A percentile compares a stretch with the other conserved stretches of the same genome.
Conservation (phyloP, 139 green algal species). For the Zygnema cylindricum region DNA sequence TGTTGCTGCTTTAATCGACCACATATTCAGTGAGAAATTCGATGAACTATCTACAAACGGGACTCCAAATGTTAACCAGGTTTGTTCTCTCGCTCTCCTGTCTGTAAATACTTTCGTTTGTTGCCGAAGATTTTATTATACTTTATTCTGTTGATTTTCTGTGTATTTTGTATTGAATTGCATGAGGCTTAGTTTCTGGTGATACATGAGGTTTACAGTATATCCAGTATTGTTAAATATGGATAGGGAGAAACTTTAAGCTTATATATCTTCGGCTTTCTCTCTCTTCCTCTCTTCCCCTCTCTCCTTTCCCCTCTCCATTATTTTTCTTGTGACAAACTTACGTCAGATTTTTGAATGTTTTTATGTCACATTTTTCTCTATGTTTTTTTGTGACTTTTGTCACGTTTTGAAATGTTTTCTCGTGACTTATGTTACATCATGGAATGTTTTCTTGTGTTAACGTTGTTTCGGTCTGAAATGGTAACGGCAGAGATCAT, state of each 20-base stretch:
- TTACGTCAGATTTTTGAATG: background rate
- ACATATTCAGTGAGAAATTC: background rate
- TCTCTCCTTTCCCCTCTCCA: background rate
- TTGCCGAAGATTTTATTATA: background rate
- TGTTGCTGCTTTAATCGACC: background rate
- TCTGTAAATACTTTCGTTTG: background rate
- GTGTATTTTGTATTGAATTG: background rate
- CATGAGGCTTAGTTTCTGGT: background rate
- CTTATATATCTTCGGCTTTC: background rate
- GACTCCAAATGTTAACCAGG: background rate
- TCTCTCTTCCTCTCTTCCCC: background rate
- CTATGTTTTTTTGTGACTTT: background rate
- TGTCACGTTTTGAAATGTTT: background rate
- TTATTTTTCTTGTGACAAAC: background rate
- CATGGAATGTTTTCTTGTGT: background rate
- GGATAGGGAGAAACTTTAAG: too few relatives aligned
- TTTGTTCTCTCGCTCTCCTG: background rate
- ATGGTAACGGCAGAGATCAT: background rate
- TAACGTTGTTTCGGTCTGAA: background rate
- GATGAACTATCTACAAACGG: background rate
- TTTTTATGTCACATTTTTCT: background rate
- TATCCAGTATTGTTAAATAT: too few relatives aligned
- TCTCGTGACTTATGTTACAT: background rate
- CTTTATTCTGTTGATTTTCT: background rate
- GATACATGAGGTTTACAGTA: too few relatives aligned